Conservation (phyloP, 805 yeast species). For the Wickerhamomyces kurtzmanii region DNA sequence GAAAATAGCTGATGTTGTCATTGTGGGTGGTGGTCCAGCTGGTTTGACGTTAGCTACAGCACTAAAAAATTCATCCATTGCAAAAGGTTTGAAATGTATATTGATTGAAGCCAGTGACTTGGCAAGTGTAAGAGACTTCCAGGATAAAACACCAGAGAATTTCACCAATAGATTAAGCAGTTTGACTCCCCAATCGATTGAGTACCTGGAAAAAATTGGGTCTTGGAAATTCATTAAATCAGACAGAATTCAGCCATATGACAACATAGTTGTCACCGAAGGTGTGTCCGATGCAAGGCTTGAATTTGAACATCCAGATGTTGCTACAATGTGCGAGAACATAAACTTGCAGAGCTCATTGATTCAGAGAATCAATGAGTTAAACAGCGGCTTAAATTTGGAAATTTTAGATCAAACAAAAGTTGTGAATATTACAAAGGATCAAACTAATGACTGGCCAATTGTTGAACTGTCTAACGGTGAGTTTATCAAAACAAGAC, state of each 20-base stretch:
- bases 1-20: constrained; percentile 54
- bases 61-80: constrained; percentile 53
- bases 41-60: constrained; percentile 85
- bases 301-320: constrained; percentile 55
- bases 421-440: constrained; percentile 44
- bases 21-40: constrained; percentile 97
- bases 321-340: constrained; percentile 86
- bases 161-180: constrained; percentile 80
- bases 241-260: constrained; percentile 73
- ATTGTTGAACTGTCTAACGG: constrained; percentile 61
- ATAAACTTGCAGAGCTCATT: constrained; percentile 74
- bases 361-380: constrained; percentile 38
- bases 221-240: constrained; percentile 62
- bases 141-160: constrained; percentile 25
- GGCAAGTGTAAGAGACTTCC: constrained; percentile 34
- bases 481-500: constrained; percentile 48
- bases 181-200: constrained; percentile 72
- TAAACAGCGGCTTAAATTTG: constrained; percentile 20
- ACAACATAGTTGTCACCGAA: constrained; percentile 79
- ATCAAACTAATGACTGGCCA: constrained; percentile 58
- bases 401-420: constrained; percentile 56
- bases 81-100: constrained; percentile 50
- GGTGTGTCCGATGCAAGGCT: constrained; percentile 63
- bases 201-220: constrained; percentile 58
- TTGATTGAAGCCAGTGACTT: constrained; percentile 69